phyloP scores from a whole-genome alignment of 2,329 filamentous ascomycete species.

The Beauveria sp. region DNA sequence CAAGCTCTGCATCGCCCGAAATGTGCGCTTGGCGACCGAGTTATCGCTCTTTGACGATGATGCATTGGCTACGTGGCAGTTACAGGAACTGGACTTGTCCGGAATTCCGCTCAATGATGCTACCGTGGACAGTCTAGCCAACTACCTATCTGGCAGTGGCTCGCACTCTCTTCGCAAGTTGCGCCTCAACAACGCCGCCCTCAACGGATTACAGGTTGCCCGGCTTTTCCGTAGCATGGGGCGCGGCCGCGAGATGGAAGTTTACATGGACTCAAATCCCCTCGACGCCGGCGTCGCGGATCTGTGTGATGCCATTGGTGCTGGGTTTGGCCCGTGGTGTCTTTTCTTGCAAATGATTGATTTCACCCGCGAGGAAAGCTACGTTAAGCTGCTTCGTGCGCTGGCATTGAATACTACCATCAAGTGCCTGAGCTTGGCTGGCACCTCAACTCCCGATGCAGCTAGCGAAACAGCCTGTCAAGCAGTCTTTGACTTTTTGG shows the following conservation, averaged over 20 bases:
- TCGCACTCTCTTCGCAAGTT: conserved; percentile 36
- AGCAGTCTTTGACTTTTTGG: conserved; percentile 42
- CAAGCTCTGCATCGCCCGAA: conserved; percentile 42
- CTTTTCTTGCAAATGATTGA: conserved; percentile 52
- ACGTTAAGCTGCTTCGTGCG: conserved; percentile 41
- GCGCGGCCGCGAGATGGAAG: conserved; percentile 36
- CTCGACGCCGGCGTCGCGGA: conserved; percentile 45
- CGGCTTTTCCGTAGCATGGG: conserved; percentile 45
- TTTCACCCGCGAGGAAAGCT: conserved; percentile 43
- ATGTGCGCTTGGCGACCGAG: conserved; percentile 38
- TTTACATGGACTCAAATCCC: conserved; percentile 44
- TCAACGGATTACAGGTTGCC: conserved; percentile 42
- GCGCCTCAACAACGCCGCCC: conserved; percentile 43
- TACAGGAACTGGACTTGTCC: conserved; percentile 48
- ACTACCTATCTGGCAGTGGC: conserved; percentile 34
- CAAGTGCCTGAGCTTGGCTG: conserved; percentile 44
- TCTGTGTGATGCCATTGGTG: conserved; percentile 39
- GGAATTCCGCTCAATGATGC: conserved; percentile 46
- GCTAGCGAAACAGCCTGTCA: conserved; percentile 39
- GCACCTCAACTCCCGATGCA: conserved; percentile 42
- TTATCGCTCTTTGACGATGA: conserved; percentile 40
- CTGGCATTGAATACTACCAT: conserved; percentile 43
- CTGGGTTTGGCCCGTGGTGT: conserved; percentile 40
- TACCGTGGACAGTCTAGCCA: conserved; percentile 38
- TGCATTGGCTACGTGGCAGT: conserved; percentile 33